Evolutionary conservation across 768 basidiomycete genomes (phyloP).

Genomic region (Auricularia sp.): DNA sequence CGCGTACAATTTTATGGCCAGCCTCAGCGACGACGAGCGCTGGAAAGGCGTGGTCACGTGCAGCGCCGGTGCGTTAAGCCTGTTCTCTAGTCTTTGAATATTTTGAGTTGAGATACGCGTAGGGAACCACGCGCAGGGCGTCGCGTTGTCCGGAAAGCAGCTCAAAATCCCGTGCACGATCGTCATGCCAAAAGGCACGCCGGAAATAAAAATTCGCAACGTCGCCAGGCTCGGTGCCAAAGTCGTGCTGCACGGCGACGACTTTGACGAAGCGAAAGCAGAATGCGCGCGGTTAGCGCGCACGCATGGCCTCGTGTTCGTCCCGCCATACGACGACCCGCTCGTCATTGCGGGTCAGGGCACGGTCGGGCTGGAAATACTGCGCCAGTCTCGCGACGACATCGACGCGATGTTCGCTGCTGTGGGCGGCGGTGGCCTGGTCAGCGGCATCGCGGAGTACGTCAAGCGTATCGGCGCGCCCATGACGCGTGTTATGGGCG

Average conservation of each 20-base stretch:
- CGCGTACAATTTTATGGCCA: slow-evolving; percentile 97
- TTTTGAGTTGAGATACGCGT: slow-evolving; percentile 7
- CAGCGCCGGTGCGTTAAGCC: slow-evolving; percentile 77
- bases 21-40: slow-evolving; percentile 73
- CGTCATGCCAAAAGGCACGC: slow-evolving; percentile 93
- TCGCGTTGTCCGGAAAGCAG: slow-evolving; percentile 84
- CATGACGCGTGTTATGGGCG: slow-evolving; percentile 69
- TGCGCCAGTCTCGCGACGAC: slow-evolving; percentile 69
- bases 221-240: slow-evolving; percentile 93
- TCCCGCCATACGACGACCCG: slow-evolving; percentile 96
- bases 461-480: slow-evolving; percentile 88
- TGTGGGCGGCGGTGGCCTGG: slow-evolving; percentile 90
- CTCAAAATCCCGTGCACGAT: slow-evolving; percentile 94
- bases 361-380: slow-evolving; percentile 87
- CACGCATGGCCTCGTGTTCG: slow-evolving; percentile 70
- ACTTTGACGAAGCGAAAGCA: slow-evolving; percentile 93
- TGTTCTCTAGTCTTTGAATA: background rate
- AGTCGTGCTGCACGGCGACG: slow-evolving; percentile 80
- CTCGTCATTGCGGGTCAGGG: slow-evolving; percentile 96
- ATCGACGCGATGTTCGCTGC: slow-evolving; percentile 81
- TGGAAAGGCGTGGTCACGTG: slow-evolving; percentile 98
- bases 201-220: slow-evolving; percentile 91
- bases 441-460: slow-evolving; percentile 85
- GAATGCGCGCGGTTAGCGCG: slow-evolving; percentile 84
- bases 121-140: slow-evolving; percentile 99